Evolutionary conservation across 306 rosid genomes (phyloP).

Genomic region (Arachis stenosperma): DNA sequence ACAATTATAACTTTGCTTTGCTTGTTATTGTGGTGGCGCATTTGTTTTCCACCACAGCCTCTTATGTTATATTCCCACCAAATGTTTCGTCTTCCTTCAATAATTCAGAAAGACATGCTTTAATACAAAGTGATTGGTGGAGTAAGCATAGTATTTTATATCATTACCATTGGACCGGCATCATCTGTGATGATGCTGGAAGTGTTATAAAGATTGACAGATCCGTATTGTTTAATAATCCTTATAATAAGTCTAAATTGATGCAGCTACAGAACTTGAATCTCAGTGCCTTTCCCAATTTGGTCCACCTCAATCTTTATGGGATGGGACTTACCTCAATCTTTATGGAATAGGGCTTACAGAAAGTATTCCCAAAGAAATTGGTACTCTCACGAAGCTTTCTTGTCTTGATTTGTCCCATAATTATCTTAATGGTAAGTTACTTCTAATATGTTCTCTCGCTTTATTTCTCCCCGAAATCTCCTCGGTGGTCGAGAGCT

Average conservation of each 20-base stretch:
- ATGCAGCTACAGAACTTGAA: neutral
- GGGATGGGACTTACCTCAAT: too few relatives aligned
- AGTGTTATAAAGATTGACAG: neutral
- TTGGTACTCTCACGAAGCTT: slow-evolving; percentile 11
- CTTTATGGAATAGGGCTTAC: neutral
- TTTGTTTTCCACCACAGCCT: neutral
- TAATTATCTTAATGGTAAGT: neutral
- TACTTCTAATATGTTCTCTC: neutral
- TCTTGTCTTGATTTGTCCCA: neutral
- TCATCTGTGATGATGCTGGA: slow-evolving; percentile 9
- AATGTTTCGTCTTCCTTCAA: neutral
- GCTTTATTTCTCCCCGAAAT: too few relatives aligned
- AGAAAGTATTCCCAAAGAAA: neutral
- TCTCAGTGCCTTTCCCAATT: neutral
- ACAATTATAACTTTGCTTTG: neutral
- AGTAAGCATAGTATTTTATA: neutral
- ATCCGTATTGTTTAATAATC: neutral
- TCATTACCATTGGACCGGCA: neutral
- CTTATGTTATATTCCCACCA: neutral
- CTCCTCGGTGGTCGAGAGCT: too few relatives aligned
- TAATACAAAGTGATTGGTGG: slow-evolving; percentile 25
- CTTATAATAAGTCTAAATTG: too few relatives aligned
- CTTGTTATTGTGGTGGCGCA: neutral
- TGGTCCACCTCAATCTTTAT: neutral
- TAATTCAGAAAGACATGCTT: slow-evolving; percentile 13